Evolutionary conservation across 257 asterid species (phyloP), one percentile per base, ranked within the genome.

Genomic region (Przewalskia tangutica): DNA sequence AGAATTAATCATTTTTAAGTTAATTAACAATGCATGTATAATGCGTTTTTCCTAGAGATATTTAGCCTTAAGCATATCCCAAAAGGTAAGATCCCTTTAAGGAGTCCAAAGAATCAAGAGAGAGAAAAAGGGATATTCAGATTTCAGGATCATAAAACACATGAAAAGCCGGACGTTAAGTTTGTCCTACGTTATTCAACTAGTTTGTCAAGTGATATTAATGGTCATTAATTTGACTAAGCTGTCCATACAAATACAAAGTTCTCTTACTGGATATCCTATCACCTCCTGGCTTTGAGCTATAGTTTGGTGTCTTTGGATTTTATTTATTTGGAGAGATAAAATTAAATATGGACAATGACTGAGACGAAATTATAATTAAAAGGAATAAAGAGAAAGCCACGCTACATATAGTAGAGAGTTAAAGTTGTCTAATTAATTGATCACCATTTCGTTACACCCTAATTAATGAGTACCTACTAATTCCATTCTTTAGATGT

Each of bases 21-120:
- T 66, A 40, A 14, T 36, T 36, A 1, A 9, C 40, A 78, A 8
- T 78, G 6, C 3, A 56, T 59, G 0, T 1, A 23, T 14, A 32
- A 79, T 59, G 40, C 38, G 2, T 42, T 20, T 10, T n/a, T 17
- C 71, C 36, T 2, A 27, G 60, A 71, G 70, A 44, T 40, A 9
- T 16, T 81, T 36, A 87, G 82, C 82, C 81, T 83, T 63, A 64
- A 84, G 76, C 62, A 42, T 83, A 44, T 77, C 36, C 50, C 84
- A 77, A 86, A 84, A 79, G 87, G 88, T 84, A 87, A 81, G 88
- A 83, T 80, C 84, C 89, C 89, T 86, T 85, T 83, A 81, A 78
- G 65, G 77, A 27, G 66, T 34, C 77, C 51, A 78, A 73, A 81
- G 87, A 84, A 86, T 82, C 83, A 84, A 64, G 81, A 81, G 81